Evolutionary conservation across 2,329 filamentous ascomycete genomes (phyloP), one percentile per base, ranked within the genome.

Genomic region (Clonostachys sp.): DNA sequence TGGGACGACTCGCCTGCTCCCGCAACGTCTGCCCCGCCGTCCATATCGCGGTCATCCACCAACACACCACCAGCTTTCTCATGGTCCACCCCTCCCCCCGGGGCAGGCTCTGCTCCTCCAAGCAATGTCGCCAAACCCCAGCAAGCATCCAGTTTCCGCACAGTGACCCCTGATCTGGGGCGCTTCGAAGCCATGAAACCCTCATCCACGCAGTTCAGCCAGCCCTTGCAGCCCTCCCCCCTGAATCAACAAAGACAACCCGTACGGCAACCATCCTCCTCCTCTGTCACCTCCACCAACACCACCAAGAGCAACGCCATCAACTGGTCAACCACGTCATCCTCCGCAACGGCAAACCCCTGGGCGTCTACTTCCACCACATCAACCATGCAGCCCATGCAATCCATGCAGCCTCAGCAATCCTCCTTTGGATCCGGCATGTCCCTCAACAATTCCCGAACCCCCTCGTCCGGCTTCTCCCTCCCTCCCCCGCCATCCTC

Each of bases 171-270:
- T 1, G 81, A 84, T 50, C 67, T 85, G 1, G 68, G 66, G 16
- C 67, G 71, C 14, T 81, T 84, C 53, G 72, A 76, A 43, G 58
- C 77, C 16, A 69, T 86, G 51, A 73, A 75, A 2, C 82, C 82
- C 0, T 75, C 77, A 5, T 69, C 75, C 13, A 85, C 82, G 2
- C 82, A 86, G 60, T 85, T 75, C 58, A 84, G 81, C 3, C 74
- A 84, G 50, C 81, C 82, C 0, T 61, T 83, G 33, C 78, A 78
- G 47, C 76, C 78, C 2, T 62, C 62, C 12, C 18, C 16, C 9
- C 42, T 35, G 13, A 12, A 33, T 13, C 33, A 40, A n/a, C 24
- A 30, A 30, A 30, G 24, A 30, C 24, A 30, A 30, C 24, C 36
- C 36, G 36, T 18, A 39, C 36, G 36, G 14, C 45, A 54, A 12